Evolutionary conservation across 2,329 filamentous ascomycete species (phyloP), one percentile per base, ranked within the genome.

Genomic region (Pyrenophora graminea): DNA sequence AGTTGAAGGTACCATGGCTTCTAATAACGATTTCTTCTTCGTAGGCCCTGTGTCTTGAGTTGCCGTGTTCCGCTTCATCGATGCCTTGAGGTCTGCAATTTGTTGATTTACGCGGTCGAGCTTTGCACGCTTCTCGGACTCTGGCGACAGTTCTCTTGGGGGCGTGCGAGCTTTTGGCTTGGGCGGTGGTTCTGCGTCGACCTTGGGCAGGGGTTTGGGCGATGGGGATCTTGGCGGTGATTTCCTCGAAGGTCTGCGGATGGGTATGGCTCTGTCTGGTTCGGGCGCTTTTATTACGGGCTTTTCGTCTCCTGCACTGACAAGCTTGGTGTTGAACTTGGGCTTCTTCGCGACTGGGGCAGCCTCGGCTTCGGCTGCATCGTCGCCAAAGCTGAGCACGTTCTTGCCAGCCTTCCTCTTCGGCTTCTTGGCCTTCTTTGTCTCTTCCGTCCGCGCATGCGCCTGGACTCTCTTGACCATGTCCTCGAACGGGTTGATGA

Each of bases 401-500:
- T 88, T 86, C 74, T 92, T 94, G 12, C 85, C 87, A 6, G 81
- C 82, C 67, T 91, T 91, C 58, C 86, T 80, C 76, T 90, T 92
- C 23, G 76, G 70, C 68, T 80, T 80, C 69, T 79, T 80, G 48
- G 73, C 70, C 17, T 75, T 73, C 27, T 73, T 73, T 18, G 74
- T 72, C 31, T 78, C 77, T 17, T 73, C 76, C 30, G 79, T 80
- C 27, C 77, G 77, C 12, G 71, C 69, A 15, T 84, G 83, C 34
- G 83, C 78, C 48, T 82, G 81, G 42, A 82, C 79, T 62, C 86
- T 81, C 76, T 85, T 89, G 63, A 85, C 83, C 88, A 94, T 91
- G 64, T 89, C 89, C 41, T 88, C 83, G 54, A 93, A 95, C 0
- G 89, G 89, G 66, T 94, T 94, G 40, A 91, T 84, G 57, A 94